These are phyloP conservation scores for Cystoisospora suis DNA, from an alignment of 169 alveolate genomes.

Conservation along the genomic window DNA sequence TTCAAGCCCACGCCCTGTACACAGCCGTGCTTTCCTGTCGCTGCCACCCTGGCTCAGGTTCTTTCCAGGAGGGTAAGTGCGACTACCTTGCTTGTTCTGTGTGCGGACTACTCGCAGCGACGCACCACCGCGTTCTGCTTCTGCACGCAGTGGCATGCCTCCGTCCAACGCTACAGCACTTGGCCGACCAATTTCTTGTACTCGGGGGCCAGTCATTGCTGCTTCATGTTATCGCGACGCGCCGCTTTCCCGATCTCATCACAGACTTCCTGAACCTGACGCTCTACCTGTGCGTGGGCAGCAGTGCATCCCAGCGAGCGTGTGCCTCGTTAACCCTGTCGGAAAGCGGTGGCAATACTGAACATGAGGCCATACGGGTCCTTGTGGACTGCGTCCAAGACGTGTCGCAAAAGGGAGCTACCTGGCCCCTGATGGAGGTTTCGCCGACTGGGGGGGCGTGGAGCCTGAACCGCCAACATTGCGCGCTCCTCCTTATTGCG, in stretches of 20 bases:
- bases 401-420: background rate
- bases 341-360: background rate
- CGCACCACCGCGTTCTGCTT: background rate
- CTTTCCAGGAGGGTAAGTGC: no score
- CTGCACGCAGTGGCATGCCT: constrained; percentile 14
- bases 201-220: background rate
- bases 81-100: background rate
- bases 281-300: background rate
- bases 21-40: no score
- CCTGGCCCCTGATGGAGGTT: background rate
- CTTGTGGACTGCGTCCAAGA: constrained; percentile 6
- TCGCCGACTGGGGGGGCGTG: background rate
- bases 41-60: no score
- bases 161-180: background rate
- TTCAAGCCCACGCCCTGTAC: no score
- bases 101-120: background rate
- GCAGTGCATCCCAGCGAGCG: background rate
- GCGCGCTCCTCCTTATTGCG: constrained; percentile 1
- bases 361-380: background rate
- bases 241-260: background rate
- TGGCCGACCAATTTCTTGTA: background rate
- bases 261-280: background rate
- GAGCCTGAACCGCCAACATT: constrained; percentile 11
- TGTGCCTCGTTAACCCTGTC: background rate
- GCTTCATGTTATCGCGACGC: background rate